These are phyloP conservation scores for Chrysanthemum seticuspe DNA, from an alignment of 129 eudicot species.

Conservation along the genomic window DNA sequence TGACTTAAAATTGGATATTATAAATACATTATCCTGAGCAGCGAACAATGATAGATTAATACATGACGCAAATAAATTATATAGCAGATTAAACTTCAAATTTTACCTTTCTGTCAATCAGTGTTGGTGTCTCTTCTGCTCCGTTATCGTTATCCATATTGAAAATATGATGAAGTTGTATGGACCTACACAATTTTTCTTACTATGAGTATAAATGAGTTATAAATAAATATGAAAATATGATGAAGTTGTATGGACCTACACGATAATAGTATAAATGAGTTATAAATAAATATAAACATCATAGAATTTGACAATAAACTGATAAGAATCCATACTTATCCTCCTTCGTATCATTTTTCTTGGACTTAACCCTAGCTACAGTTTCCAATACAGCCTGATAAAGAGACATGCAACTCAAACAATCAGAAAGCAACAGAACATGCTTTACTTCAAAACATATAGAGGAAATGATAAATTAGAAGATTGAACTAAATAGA, in stretches of 20 bases:
- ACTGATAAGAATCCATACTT: slow-evolving; percentile 50
- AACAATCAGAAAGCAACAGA: slow-evolving; percentile 31
- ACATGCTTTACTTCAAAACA: slow-evolving; percentile 13
- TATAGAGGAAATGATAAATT: not conserved
- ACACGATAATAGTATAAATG: slow-evolving; percentile 9
- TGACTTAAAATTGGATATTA: slow-evolving; percentile 91
- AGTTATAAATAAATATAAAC: slow-evolving; percentile 8
- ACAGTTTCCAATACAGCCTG: slow-evolving; percentile 99
- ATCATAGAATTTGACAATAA: slow-evolving; percentile 6
- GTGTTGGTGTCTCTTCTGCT: slow-evolving; percentile 90
- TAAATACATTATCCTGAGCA: slow-evolving; percentile 90
- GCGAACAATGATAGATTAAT: slow-evolving; percentile 12
- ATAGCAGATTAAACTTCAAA: not conserved
- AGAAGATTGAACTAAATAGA: slow-evolving; percentile 1
- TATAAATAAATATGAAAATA: slow-evolving; percentile 46
- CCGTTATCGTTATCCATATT: slow-evolving; percentile 89
- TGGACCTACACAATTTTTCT: slow-evolving; percentile 49
- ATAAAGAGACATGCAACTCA: slow-evolving; percentile 24
- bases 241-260: slow-evolving; percentile 91
- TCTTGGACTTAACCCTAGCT: slow-evolving; percentile 98
- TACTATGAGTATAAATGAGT: slow-evolving; percentile 14
- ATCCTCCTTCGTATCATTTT: slow-evolving; percentile 95
- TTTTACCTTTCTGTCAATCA: slow-evolving; percentile 90
- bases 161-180: slow-evolving; percentile 92
- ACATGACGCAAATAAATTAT: slow-evolving; percentile 2